Conservation (phyloP, 192 early-diverging fungal species). For the Rhizophagus clarus region DNA sequence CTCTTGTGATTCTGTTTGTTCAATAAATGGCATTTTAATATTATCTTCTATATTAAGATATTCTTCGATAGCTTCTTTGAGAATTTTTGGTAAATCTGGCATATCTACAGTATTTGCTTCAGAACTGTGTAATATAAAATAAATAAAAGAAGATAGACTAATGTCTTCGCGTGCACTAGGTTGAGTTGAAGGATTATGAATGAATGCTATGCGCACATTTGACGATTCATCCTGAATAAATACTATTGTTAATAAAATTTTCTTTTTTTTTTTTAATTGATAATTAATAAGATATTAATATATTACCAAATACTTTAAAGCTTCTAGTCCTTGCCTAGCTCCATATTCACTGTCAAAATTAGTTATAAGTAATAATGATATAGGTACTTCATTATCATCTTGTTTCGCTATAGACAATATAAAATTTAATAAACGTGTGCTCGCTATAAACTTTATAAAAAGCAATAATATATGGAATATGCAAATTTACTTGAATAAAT, state of each 20-base stretch:
- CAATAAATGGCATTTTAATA: background rate
- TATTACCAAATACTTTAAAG: constrained; percentile 48
- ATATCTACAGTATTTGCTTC: background rate
- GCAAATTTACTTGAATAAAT: constrained; percentile 2
- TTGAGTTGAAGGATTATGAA: constrained; percentile 51
- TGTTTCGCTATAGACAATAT: background rate
- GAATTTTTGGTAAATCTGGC: background rate
- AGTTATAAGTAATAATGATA: constrained; percentile 54
- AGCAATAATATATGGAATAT: background rate
- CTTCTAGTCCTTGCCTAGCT: constrained; percentile 50
- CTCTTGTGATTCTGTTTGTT: background rate
- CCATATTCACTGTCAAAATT: constrained; percentile 59
- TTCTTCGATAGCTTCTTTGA: background rate
- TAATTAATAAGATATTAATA: background rate
- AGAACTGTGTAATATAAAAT: constrained; percentile 7
- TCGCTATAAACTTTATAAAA: background rate
- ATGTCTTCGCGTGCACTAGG: background rate
- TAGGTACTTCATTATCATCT: constrained; percentile 9
- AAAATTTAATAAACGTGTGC: background rate
- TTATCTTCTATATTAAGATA: background rate
- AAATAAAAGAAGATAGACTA: constrained; percentile 8
- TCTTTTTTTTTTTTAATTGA: background rate
- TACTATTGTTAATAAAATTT: background rate
- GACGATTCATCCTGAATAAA: constrained; percentile 35
- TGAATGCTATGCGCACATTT: constrained; percentile 49